Evolutionary conservation across 352 stramenopile species (phyloP), one percentile per base, ranked within the genome.

Genomic region (Phytophthora cajani): DNA sequence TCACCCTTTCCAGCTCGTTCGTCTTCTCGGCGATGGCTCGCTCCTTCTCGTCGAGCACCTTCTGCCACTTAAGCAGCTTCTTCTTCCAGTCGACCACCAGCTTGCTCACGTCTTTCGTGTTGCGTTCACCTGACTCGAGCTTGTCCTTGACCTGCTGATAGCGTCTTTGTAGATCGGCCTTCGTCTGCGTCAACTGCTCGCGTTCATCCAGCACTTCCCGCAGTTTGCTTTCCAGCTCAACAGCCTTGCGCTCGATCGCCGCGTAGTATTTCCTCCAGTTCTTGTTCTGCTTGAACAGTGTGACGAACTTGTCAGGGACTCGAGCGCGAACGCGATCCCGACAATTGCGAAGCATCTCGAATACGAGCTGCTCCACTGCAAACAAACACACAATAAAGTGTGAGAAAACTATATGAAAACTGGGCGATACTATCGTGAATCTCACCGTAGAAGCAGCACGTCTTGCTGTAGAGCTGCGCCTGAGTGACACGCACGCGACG

Each of bases 211-310:
- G 32, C 1, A 82, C 62, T 2, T 71, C 60, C 11, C 60, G 58
- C 2, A 91, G 65, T 23, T 87, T 80, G 19, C 64, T 69, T 40
- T 85, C 60, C 6, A 81, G 50, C 4, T 81, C 59, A 0, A 33
- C 23, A 16, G 67, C 72, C 50, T 89, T 81, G 0, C 71, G 69
- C 50, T 93, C 85, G 5, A 93, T 73, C n/a, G 69, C 62, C 3
- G 80, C 62, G 60, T 85, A 92, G 50, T 92, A 91, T 50, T 91
- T 93, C 3, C 82, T 72, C 84, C 85, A 93, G 53, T 86, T 88
- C 56, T 85, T 86, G 55, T 77, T 90, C 81, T 93, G 85, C 67
- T 90, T 91, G 71, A 91, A 92, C 8, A 93, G 59, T 30, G 79
- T 84, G 23, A 74, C 66, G 36, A 93, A 92, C 6, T 67, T 80